These are phyloP conservation scores for Mortierella sp. DNA, from an alignment of 371 early-diverging fungal genomes.

Conservation along the genomic window DNA sequence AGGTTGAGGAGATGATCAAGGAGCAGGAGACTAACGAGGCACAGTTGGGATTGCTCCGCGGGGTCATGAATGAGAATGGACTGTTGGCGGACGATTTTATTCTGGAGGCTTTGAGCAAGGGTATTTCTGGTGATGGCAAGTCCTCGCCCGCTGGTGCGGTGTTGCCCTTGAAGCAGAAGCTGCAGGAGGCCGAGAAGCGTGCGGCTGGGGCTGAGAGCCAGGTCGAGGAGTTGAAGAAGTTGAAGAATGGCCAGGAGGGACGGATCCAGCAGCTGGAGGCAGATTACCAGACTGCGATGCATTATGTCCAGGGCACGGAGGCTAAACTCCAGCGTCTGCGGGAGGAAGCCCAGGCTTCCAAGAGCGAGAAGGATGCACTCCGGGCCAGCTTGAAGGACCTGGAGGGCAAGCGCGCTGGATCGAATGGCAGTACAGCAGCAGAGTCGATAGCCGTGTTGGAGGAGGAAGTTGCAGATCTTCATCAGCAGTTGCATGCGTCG, in stretches of 20 bases:
- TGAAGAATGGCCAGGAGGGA: slow-evolving; percentile 24
- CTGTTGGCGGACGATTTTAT: slow-evolving; percentile 46
- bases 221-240: slow-evolving; percentile 16
- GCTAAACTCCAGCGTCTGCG: slow-evolving; percentile 41
- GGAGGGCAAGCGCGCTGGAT: slow-evolving; percentile 26
- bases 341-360: slow-evolving; percentile 32
- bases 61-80: slow-evolving; percentile 68
- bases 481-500: slow-evolving; percentile 30
- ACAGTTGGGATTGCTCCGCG: slow-evolving; percentile 71
- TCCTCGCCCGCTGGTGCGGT: background rate
- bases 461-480: slow-evolving; percentile 37
- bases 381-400: slow-evolving; percentile 16
- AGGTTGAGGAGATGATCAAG: slow-evolving; percentile 61
- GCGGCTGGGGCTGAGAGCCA: slow-evolving; percentile 23
- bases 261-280: slow-evolving; percentile 55
- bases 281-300: slow-evolving; percentile 57
- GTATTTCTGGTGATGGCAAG: background rate
- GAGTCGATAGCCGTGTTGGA: slow-evolving; percentile 22
- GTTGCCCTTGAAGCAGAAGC: slow-evolving; percentile 18
- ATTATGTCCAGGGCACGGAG: slow-evolving; percentile 54
- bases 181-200: slow-evolving; percentile 34
- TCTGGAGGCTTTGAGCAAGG: slow-evolving; percentile 34
- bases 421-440: background rate
- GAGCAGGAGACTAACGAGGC: slow-evolving; percentile 73
- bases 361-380: slow-evolving; percentile 27